Evolutionary conservation across 1,284 basidiomycete genomes (phyloP), one percentile per base, ranked within the genome.

Genomic region (Limonomyces culmigenus): DNA sequence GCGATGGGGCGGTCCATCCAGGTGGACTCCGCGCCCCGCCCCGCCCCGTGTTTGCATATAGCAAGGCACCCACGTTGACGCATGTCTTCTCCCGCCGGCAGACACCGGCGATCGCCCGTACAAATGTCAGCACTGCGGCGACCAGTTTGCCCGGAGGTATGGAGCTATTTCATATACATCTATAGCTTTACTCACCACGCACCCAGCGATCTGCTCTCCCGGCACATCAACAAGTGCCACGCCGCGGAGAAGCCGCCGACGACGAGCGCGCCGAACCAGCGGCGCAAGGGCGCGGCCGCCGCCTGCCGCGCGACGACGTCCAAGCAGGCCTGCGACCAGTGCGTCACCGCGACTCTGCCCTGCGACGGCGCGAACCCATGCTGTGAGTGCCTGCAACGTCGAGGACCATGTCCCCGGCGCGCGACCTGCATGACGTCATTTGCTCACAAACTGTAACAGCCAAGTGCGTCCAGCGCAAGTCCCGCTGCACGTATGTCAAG

Each of bases 51-150:
- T 40, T 43, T 21, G 34, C 33, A 33, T 36, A 40, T 41, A 40
- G 44, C 40, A 33, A 38, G 42, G 34, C 35, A 32, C 39, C 36
- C 16, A 33, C 35, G 35, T 39, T 44, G 34, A 42, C 43, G 34
- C 31, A n/a, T n/a, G n/a, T n/a, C n/a, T n/a, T n/a, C 36, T 37
- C 27, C 32, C 38, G 38, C 42, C 43, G 37, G 44, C 51, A 85
- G 80, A 91, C 55, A 89, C 86, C n/a, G 86, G 86, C 42, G 85
- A 89, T 62, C 67, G 86, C 34, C 86, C 86, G 5, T 91, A 91
- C 63, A 85, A 84, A 48, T 91, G 87, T 51, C 76, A 79, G 52
- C 72, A 79, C 45, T 91, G 87, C 53, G 84, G 84, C 17, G 77
- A 89, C 55, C 78, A 86, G 53, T 92, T 92, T 51, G 87, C 87